A percentile compares a stretch with the other conserved stretches of the same genome.
Conservation (phyloP, 352 stramenopile species). For the Phytopythium chamaehyphon region DNA sequence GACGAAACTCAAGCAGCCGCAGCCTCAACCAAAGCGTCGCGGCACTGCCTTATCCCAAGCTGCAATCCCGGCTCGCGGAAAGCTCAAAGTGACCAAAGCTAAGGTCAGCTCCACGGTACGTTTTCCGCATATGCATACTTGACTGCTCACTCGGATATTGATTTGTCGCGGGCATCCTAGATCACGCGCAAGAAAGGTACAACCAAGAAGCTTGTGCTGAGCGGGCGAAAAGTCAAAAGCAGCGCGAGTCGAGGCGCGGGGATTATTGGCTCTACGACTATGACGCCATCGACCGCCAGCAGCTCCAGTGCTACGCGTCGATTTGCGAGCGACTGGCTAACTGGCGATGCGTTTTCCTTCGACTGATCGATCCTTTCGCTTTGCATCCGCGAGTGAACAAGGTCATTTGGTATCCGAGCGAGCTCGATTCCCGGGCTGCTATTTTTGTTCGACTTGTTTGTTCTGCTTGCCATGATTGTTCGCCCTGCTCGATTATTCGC, state of each 20-base stretch:
- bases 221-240: neutral
- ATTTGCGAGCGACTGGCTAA: constrained; percentile 32
- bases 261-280: constrained; percentile 1
- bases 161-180: neutral
- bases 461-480: too few relatives aligned
- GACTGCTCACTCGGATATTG: neutral
- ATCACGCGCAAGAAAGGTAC: constrained; percentile 14
- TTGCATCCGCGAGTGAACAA: neutral
- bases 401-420: neutral
- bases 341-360: constrained; percentile 36
- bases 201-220: constrained; percentile 11
- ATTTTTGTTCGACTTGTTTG: too few relatives aligned
- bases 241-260: neutral
- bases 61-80: constrained; percentile 3
- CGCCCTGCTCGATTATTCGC: too few relatives aligned
- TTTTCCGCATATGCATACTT: too few relatives aligned
- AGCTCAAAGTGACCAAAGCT: neutral
- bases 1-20: constrained; percentile 3
- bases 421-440: too few relatives aligned
- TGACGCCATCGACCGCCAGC: constrained; percentile 11
- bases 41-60: constrained; percentile 8
- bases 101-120: neutral
- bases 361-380: constrained; percentile 12
- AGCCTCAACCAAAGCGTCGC: constrained; percentile 4
- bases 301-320: constrained; percentile 13